Percentiles rank a stretch among this genome's conserved stretches.
Evolutionary conservation across 169 alveolate species (phyloP).

Genomic region (Cryptosporidium ubiquitum): DNA sequence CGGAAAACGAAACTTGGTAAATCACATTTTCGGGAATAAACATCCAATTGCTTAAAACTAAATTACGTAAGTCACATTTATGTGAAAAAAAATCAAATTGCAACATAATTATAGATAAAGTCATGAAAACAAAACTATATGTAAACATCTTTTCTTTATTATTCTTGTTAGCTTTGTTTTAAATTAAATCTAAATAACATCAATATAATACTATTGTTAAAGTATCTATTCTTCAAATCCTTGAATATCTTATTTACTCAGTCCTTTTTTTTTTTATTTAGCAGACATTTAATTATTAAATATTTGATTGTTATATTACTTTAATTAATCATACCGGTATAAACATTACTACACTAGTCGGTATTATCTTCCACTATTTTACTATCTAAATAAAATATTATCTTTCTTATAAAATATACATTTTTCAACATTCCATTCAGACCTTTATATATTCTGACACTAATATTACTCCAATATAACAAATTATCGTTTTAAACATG

Average conservation of each 20-base stretch:
- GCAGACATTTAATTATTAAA: too few species aligned
- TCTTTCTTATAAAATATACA: too few species aligned
- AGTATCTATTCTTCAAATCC: too few species aligned
- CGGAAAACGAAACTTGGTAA: background rate
- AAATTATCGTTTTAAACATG: background rate
- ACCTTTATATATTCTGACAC: background rate
- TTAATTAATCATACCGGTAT: too few species aligned
- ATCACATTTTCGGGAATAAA: background rate
- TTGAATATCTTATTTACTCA: too few species aligned
- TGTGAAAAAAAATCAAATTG: background rate
- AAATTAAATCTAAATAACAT: too few species aligned
- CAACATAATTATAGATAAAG: background rate
- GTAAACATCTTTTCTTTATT: background rate
- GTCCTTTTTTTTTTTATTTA: too few species aligned
- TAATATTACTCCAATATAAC: background rate
- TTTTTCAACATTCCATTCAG: background rate
- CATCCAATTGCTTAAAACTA: background rate
- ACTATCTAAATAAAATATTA: too few species aligned
- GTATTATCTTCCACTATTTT: background rate
- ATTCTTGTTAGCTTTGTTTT: too few species aligned
- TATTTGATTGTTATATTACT: too few species aligned
- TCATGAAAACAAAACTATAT: background rate
- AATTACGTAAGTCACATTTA: background rate
- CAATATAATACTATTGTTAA: too few species aligned
- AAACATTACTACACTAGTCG: too few species aligned